A percentile compares a stretch with the other conserved stretches of the same genome.
Evolutionary conservation across 495 filamentous ascomycete species (phyloP).

Genomic region (Hypoxylon intermedium): DNA sequence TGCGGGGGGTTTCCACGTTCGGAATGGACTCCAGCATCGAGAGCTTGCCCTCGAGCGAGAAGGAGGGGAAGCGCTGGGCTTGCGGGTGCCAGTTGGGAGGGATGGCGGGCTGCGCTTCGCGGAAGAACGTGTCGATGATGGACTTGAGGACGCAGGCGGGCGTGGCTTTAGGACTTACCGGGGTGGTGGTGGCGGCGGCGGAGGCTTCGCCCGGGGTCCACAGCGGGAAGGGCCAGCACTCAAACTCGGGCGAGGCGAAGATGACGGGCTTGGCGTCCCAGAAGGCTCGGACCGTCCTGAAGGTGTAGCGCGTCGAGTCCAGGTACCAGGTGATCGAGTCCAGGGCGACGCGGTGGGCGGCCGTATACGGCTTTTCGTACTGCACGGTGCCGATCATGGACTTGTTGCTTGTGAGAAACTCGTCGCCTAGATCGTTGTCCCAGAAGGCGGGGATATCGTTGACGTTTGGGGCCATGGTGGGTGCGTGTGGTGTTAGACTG

Average conservation of each 20-base stretch:
- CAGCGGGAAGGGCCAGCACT: background rate
- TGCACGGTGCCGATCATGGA: no score
- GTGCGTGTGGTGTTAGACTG: no score
- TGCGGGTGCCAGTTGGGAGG: slow-evolving; percentile 9
- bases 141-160: no score
- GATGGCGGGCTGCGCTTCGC: background rate
- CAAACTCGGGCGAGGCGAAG: background rate
- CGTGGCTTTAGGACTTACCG: background rate
- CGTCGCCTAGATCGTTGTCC: no score
- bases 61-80: background rate
- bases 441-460: no score
- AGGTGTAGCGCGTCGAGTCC: background rate
- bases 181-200: background rate
- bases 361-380: no score
- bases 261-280: background rate
- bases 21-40: slow-evolving; percentile 4
- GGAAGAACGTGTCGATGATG: background rate
- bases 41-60: slow-evolving; percentile 2
- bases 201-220: no score
- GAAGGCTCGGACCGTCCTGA: background rate
- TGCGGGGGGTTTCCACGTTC: no score
- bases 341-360: no score
- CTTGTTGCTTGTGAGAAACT: no score
- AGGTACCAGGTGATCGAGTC: background rate
- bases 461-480: no score